A percentile compares a stretch with the other conserved stretches of the same genome.
Conservation (phyloP, 371 early-diverging fungal genomes). For the Syncephalastrum monosporum region DNA sequence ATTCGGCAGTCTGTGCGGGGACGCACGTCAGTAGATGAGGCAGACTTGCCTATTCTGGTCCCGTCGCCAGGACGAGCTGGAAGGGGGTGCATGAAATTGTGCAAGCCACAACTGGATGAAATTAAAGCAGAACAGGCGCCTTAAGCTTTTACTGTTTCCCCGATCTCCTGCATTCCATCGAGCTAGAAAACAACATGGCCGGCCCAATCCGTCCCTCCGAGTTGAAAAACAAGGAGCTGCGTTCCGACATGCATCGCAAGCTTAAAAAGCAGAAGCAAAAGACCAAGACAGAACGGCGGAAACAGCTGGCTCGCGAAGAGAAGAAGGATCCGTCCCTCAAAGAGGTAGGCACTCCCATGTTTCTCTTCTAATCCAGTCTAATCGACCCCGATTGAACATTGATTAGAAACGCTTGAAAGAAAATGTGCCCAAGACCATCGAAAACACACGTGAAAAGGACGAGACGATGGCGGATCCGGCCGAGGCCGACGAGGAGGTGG, state of each 20-base stretch:
- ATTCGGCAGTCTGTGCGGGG: too few species aligned
- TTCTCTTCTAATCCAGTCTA: not conserved
- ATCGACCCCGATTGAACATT: not conserved
- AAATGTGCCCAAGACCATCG: slow-evolving; percentile 92
- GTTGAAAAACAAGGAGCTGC: slow-evolving; percentile 79
- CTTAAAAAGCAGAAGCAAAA: slow-evolving; percentile 72
- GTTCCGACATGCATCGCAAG: slow-evolving; percentile 76
- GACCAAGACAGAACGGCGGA: slow-evolving; percentile 73
- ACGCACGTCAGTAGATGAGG: too few species aligned
- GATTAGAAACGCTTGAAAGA: slow-evolving; percentile 77
- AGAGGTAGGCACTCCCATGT: slow-evolving; percentile 43
- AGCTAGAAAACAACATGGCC: too few species aligned
- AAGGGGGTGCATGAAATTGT: too few species aligned
- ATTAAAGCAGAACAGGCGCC: too few species aligned
- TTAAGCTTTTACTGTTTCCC: too few species aligned
- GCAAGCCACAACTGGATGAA: too few species aligned
- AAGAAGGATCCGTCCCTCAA: slow-evolving; percentile 84
- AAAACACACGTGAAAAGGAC: slow-evolving; percentile 90
- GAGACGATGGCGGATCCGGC: slow-evolving; percentile 75
- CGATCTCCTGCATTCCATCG: too few species aligned
- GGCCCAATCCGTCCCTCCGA: slow-evolving; percentile 35
- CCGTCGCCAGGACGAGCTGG: too few species aligned
- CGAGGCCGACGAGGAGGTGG: slow-evolving; percentile 78
- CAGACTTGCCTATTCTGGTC: too few species aligned
- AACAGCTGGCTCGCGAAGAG: slow-evolving; percentile 77